Base-by-base conservation (phyloP, 306 rosid genomes). In the Fragaria nilgerrensis region DNA sequence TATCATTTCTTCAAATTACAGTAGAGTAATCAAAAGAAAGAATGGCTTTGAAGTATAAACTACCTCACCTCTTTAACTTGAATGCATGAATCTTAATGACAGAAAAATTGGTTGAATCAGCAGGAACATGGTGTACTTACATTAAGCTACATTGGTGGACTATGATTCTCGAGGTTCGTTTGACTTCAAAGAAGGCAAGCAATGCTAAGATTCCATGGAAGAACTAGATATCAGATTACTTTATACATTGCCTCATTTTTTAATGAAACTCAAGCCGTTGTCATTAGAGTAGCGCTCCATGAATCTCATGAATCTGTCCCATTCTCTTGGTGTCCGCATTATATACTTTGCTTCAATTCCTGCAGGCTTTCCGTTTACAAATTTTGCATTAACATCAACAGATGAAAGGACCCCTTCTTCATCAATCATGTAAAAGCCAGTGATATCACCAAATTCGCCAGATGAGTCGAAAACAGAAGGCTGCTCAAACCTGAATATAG, bases 221-320 rank as follows among this genome's bases (percentile, higher is more conserved):
- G 75, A 77, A 72, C 56, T 77, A 80, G 62, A 83, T 55, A 68
- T 32, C 44, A 44, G 56, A 22, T 64, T 67, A 75, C 64, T 81
- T 85, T 74, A 69, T 50, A 82, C 70, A 83, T 55, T 0, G 75
- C 66, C 86, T 92, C 89, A 94, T 9, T 78, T 90, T 78, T 96
- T 96, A 3, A 92, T 61, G 84, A 96, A 96, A 58, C 89, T 92
- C 90, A 96, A 83, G 77, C 93, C 97, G 41, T 96, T 91, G 9
- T 82, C 98, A 79, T 92, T 81, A 0, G 98, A 88, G 81, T 96
- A 96, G 44, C 99, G 87, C 89, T 96, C 99, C 99, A 96, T 96
- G 92, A 96, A 96, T 83, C 99, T 88, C 99, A 96, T 96, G 87
- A 96, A 96, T 55, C 99, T 88, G 78, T 96, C 99, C 99, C 99